phyloP scores from a whole-genome alignment of 345 rosid genomes.

The Hirschfeldia incana region DNA sequence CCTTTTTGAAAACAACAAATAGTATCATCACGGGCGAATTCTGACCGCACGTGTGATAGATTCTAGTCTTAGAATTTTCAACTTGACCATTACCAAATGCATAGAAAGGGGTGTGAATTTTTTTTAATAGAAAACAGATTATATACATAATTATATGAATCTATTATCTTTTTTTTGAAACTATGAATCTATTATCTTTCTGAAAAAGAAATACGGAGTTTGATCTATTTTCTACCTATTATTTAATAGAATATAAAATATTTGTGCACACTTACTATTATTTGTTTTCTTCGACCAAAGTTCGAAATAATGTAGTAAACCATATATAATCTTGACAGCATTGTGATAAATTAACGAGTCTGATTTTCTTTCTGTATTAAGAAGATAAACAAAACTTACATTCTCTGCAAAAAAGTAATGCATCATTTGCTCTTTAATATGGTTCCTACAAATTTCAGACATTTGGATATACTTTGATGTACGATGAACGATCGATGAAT shows the following conservation, averaged over 20 bases:
- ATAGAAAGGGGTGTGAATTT: conserved; percentile 3
- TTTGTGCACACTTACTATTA: background rate
- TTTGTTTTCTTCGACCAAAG: conserved; percentile 2
- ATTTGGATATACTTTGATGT: background rate
- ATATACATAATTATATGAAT: background rate
- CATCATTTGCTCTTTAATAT: background rate
- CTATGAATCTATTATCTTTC: too few relatives aligned
- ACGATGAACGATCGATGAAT: background rate
- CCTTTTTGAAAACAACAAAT: background rate
- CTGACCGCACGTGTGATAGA: conserved; percentile 34
- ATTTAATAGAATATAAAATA: background rate
- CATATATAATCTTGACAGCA: background rate
- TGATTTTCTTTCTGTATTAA: background rate
- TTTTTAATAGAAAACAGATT: background rate
- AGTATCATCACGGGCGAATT: conserved; percentile 21
- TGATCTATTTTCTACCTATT: too few relatives aligned
- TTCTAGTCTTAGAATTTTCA: conserved; percentile 14
- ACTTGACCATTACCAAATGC: conserved; percentile 8
- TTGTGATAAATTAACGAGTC: background rate
- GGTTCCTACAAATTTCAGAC: background rate
- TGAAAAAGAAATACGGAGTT: too few relatives aligned
- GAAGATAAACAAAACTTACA: background rate
- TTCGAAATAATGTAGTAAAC: background rate
- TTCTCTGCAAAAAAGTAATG: background rate
- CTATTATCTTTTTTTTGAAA: too few relatives aligned